phyloP scores from a whole-genome alignment of 1,284 basidiomycete genomes.

The Trametes hirsuta region DNA sequence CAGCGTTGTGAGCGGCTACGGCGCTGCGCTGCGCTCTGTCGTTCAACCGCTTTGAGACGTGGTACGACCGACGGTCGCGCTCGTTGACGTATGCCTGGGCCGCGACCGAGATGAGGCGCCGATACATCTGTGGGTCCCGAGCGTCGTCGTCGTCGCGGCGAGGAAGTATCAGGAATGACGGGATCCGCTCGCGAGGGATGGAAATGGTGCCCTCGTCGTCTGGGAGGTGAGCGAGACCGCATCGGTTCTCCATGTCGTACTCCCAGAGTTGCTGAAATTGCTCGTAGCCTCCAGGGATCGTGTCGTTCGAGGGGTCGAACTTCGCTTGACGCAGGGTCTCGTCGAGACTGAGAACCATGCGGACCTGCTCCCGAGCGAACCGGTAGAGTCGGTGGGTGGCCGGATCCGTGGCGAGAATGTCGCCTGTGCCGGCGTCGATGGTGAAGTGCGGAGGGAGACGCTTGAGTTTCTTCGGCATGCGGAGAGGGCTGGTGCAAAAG shows the following conservation, averaged over 20 bases:
- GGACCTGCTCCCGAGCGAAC: not conserved
- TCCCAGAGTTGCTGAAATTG: not conserved
- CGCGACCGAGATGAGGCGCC: not conserved
- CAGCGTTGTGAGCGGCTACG: not conserved
- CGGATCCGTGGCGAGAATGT: not conserved
- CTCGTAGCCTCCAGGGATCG: not conserved
- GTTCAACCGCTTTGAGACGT: not conserved
- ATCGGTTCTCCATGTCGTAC: not conserved
- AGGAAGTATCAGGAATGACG: not conserved
- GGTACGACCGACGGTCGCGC: not conserved
- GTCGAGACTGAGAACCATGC: not conserved
- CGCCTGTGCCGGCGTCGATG: not conserved
- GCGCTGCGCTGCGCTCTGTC: not conserved
- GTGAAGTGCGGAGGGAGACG: not conserved
- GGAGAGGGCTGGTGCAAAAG: too few species aligned
- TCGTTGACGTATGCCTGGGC: not conserved
- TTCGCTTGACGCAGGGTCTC: not conserved
- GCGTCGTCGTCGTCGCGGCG: not conserved
- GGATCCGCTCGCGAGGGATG: not conserved
- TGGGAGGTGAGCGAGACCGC: not conserved
- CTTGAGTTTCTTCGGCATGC: not conserved
- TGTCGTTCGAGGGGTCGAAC: not conserved
- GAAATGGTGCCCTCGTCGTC: not conserved
- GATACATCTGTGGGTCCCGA: not conserved
- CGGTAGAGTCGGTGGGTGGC: not conserved